These are phyloP conservation scores for Aspergillus terreus DNA, from an alignment of 2,329 filamentous ascomycete genomes.

Conservation along the genomic window DNA sequence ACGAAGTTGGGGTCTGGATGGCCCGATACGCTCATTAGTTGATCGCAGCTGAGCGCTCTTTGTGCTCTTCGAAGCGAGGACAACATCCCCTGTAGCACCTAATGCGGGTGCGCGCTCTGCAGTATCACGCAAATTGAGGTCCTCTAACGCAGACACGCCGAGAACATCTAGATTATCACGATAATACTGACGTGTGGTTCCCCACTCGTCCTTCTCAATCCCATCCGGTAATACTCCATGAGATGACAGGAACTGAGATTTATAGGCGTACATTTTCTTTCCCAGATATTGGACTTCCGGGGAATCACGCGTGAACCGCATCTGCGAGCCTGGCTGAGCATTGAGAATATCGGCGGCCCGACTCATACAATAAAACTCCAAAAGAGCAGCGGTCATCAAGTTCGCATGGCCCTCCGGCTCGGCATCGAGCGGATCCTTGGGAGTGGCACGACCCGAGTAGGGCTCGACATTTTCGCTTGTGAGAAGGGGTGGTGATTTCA, in stretches of 20 bases:
- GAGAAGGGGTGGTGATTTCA: constrained; percentile 1
- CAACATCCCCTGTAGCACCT: constrained; percentile 18
- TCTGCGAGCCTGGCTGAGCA: constrained; percentile 30
- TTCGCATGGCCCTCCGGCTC: constrained; percentile 37
- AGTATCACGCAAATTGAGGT: constrained; percentile 24
- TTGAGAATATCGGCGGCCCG: constrained; percentile 45
- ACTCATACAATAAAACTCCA: constrained; percentile 44
- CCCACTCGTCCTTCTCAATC: constrained; percentile 37
- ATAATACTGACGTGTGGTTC: constrained; percentile 37
- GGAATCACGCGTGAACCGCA: constrained; percentile 37
- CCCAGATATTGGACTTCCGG: constrained; percentile 42
- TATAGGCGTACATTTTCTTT: constrained; percentile 38
- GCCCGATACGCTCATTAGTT: constrained; percentile 11
- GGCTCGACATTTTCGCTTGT: constrained; percentile 2
- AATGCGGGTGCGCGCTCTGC: constrained; percentile 16
- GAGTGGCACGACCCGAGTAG: constrained; percentile 4
- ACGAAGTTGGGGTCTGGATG: constrained; percentile 9
- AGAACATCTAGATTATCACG: constrained; percentile 42
- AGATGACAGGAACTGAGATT: constrained; percentile 40
- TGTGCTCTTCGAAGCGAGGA: constrained; percentile 18
- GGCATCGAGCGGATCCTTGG: constrained; percentile 23
- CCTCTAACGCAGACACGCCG: constrained; percentile 35
- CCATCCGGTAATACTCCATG: constrained; percentile 40
- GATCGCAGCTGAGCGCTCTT: constrained; percentile 14
- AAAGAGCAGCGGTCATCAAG: constrained; percentile 41